Evolutionary conservation across 371 early-diverging fungal species (phyloP).

Genomic region (Funneliformis caledonium): DNA sequence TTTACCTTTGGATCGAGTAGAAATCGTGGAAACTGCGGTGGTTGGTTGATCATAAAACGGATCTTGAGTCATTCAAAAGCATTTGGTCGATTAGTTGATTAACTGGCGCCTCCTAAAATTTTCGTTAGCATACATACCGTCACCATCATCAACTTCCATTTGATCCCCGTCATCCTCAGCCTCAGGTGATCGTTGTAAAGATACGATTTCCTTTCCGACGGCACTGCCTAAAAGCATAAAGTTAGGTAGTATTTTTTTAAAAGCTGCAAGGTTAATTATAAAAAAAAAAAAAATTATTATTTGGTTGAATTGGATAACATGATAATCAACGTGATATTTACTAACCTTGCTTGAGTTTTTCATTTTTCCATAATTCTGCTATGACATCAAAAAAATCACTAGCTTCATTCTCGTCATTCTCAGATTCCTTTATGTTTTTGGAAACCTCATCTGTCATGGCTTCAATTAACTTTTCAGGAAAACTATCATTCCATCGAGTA

Average conservation of each 20-base stretch:
- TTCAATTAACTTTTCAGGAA: not conserved
- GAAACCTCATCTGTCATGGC: not conserved
- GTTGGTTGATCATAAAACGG: not conserved
- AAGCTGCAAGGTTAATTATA: not conserved
- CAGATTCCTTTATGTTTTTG: not conserved
- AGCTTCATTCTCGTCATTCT: constrained; percentile 2
- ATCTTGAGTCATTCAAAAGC: not conserved
- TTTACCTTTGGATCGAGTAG: not conserved
- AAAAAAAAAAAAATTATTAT: not conserved
- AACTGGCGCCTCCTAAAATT: too few species aligned
- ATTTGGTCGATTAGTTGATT: too few species aligned
- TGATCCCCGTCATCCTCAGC: not conserved
- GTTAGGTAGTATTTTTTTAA: not conserved
- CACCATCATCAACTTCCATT: not conserved
- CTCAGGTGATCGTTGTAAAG: not conserved
- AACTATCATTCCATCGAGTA: not conserved
- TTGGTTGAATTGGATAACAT: not conserved
- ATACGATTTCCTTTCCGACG: not conserved
- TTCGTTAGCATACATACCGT: not conserved
- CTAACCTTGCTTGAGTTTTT: not conserved
- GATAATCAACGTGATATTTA: not conserved
- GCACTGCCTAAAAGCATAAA: not conserved
- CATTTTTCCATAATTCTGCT: not conserved
- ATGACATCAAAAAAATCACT: not conserved
- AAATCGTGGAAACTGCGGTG: not conserved